Evolutionary conservation across 73 alveolate species (phyloP), one percentile per base, ranked within the genome.

Genomic region (Paramecium octaurelia): DNA sequence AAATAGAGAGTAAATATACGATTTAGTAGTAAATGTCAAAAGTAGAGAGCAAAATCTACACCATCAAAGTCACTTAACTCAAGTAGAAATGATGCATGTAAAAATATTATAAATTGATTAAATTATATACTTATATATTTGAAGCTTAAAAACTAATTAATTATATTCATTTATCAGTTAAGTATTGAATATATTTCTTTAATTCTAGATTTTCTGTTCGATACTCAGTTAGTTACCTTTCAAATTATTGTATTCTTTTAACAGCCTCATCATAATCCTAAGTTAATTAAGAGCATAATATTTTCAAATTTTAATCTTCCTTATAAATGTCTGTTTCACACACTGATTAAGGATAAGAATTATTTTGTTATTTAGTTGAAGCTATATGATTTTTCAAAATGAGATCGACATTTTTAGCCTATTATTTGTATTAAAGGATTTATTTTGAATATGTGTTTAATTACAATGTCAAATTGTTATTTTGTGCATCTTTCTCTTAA

Each of bases 241-340:
- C 68, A 38, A 75, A 75, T 75, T 29, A 75, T 75, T 75, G n/a
- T 35, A 75, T 75, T 75, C 88, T 29, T 38, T 75, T 75, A 35
- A 75, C 88, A 23, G 88, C 88, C 2, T 75, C 88, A 75, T 75
- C 88, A 75, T 75, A 75, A 35, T 75, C 88, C 21, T 75, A 35
- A 4, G 88, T 38, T 36, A 75, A 36, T 75, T 75, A 38, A 35
- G 57, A 38, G 14, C 88, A 75, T 42, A 75, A 75, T 75, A 38
- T 29, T 75, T 75, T 38, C 9, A 75, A 10, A 36, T 75, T 42
- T 75, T 75, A 34, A 29, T 75, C 58, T 35, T 75, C 88, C n/a
- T 42, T 75, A 34, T 29, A 29, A 38, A n/a, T 18, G 24, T 64
- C 84, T 27, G 84, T 64, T 27, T 64, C 84, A 64, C 84, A 64